Base-by-base conservation (phyloP, 768 basidiomycete species). In the Russula vinacea region DNA sequence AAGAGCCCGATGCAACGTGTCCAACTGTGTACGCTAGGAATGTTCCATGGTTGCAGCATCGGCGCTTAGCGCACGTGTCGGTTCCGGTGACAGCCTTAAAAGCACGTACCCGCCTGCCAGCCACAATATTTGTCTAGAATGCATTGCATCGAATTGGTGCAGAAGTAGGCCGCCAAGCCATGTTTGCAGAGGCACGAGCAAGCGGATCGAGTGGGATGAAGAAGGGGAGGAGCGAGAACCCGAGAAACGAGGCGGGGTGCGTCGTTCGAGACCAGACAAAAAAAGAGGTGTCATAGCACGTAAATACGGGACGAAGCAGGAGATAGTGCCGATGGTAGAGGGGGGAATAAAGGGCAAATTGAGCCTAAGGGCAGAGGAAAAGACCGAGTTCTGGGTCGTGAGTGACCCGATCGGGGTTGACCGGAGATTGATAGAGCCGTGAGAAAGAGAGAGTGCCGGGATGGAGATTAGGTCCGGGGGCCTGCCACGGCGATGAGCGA, bases 391-490 rank as follows among this genome's bases (percentile, higher is more conserved):
- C 44, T 58, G 35, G 58, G 58, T 51, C 58, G 47, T 5, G n/a
- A 26, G 22, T 16, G 49, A 40, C 49, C 29, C 3, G 19, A 51
- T 35, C 56, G 32, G 56, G 32, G 16, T 62, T 26, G 47, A 29
- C 32, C 55, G 56, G 57, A 59, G n/a, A 47, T 42, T 64, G 64
- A 65, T 65, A 60, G 64, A 65, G 59, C 49, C 64, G 64, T 65
- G 63, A 29, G 63, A 64, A 64, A 45, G n/a, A 5, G 3, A 45
- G 47, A n/a, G n/a, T 11, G 35, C 16, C 14, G 24, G 26, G 11
- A 0, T 9, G 47, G 35, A 35, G 35, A 35, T 22, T 17, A 29
- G 55, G 55, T 56, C 51, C 60, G 52, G 50, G 7, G 60, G 6
- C 33, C 8, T n/a, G 22, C 14, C 33, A 37, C 56, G 5, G 56